These are phyloP conservation scores for Elongisporangium undulatum DNA, from an alignment of 352 stramenopile species.

Conservation along the genomic window DNA sequence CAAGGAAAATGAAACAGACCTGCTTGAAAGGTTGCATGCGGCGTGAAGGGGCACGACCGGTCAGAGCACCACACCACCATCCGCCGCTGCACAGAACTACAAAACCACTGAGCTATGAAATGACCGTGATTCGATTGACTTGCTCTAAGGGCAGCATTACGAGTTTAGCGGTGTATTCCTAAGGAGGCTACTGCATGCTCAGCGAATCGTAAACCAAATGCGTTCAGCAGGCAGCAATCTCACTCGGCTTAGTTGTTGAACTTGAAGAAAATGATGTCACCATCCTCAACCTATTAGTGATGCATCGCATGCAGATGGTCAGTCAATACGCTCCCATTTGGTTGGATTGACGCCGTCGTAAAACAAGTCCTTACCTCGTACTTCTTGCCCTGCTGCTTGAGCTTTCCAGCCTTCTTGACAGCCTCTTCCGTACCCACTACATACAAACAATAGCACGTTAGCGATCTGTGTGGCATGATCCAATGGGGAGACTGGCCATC, in stretches of 20 bases:
- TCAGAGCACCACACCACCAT: constrained; percentile 9
- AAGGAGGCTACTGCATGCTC: background rate
- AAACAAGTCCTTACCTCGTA: constrained; percentile 55
- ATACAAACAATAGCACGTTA: constrained; percentile 7
- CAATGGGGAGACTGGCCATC: background rate
- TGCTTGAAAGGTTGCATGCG: constrained; percentile 1
- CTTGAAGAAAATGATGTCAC: constrained; percentile 92
- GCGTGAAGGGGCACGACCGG: constrained; percentile 25
- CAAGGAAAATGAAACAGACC: background rate
- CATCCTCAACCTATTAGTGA: constrained; percentile 53
- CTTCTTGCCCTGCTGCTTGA: constrained; percentile 90
- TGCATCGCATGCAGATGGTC: background rate
- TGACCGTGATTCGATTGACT: background rate
- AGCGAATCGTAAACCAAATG: background rate
- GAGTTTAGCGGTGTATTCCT: background rate
- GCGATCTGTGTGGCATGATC: background rate
- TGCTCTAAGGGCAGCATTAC: background rate
- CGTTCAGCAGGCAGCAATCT: background rate
- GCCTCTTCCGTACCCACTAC: constrained; percentile 80
- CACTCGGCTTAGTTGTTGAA: constrained; percentile 83
- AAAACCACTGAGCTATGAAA: background rate
- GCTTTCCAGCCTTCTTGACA: constrained; percentile 87
- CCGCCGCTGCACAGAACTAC: background rate
- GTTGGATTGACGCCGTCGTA: background rate
- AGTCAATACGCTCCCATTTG: background rate